Conservation (phyloP, 257 asterid species). For the Solanum chilense region DNA sequence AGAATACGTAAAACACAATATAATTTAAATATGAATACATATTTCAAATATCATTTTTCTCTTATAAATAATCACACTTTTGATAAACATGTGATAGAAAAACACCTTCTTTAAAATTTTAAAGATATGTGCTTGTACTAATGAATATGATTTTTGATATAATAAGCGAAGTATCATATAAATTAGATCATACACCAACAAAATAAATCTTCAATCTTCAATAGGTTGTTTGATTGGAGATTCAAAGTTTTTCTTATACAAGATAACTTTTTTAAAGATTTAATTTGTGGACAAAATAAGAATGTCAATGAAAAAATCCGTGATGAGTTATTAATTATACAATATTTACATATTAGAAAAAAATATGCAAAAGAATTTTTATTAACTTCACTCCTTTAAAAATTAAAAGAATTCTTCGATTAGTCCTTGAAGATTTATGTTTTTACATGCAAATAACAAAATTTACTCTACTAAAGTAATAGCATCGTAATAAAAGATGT, state of each 20-base stretch:
- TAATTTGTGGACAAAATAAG: background rate
- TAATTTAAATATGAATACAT: background rate
- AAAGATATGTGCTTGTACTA: background rate
- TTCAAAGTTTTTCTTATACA: background rate
- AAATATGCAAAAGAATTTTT: background rate
- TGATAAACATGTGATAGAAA: background rate
- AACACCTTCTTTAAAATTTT: background rate
- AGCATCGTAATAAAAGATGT: background rate
- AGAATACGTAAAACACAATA: background rate
- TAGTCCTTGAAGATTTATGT: background rate
- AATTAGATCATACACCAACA: background rate
- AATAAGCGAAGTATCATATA: background rate
- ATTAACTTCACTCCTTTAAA: background rate
- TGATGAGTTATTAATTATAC: background rate
- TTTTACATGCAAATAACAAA: background rate
- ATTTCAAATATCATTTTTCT: background rate
- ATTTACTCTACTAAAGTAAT: background rate
- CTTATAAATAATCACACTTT: accelerated
- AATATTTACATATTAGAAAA: background rate
- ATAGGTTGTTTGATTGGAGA: background rate
- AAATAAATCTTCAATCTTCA: background rate
- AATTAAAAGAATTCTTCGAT: background rate
- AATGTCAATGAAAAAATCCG: background rate
- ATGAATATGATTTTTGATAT: background rate
- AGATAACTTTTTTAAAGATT: background rate